phyloP scores from a whole-genome alignment of 208 protist species.

The Porcisia deanei region DNA sequence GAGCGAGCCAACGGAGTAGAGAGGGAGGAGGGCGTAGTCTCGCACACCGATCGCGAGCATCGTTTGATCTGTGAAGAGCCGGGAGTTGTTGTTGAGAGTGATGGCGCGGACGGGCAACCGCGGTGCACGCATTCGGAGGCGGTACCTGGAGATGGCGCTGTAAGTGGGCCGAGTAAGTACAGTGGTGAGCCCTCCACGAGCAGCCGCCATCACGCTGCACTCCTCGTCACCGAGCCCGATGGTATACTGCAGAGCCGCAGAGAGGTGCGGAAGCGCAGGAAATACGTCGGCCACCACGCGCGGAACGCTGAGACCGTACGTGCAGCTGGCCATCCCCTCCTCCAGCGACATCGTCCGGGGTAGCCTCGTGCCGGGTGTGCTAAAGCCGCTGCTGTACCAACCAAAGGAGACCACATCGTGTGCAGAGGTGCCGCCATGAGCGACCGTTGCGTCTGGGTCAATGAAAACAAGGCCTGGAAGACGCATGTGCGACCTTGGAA shows the following conservation, averaged over 20 bases:
- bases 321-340: conserved; percentile 3
- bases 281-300: not conserved
- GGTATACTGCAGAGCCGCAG: conserved; percentile 18
- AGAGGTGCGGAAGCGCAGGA: not conserved
- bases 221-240: conserved; percentile 23
- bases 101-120: conserved; percentile 1
- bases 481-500: not conserved
- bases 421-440: not conserved
- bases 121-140: conserved; percentile 7
- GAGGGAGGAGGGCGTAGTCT: conserved; percentile 18
- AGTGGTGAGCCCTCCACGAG: not conserved
- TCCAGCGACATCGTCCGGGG: conserved; percentile 8
- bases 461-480: conserved; percentile 5
- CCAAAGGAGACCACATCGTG: conserved; percentile 11
- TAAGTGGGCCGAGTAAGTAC: conserved; percentile 10
- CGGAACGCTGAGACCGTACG: conserved; percentile 18
- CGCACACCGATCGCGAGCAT: conserved; percentile 21
- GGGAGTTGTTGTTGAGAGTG: conserved; percentile 15
- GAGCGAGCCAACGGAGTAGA: conserved; percentile 16
- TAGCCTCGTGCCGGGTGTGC: not conserved
- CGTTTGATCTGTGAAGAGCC: conserved; percentile 23
- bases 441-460: conserved; percentile 4
- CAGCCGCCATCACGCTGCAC: conserved; percentile 16
- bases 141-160: conserved; percentile 9
- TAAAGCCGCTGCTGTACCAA: conserved; percentile 12